Evolutionary conservation across 805 yeast species (phyloP).

Genomic region (Candida sakaeoensis): DNA sequence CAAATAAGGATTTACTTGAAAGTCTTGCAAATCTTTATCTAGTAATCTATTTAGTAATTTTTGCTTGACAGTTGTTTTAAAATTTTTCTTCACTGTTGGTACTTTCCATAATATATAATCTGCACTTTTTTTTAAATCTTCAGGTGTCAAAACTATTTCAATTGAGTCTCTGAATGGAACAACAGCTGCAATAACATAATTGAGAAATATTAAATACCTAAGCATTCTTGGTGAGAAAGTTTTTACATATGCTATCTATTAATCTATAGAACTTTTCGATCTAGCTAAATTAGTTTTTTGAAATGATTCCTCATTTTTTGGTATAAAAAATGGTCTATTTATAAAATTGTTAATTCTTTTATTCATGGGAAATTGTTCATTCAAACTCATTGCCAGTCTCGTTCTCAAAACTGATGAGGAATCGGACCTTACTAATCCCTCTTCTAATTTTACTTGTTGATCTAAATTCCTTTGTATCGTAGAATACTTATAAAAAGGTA

Average conservation of each 20-base stretch:
- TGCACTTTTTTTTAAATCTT: constrained; percentile 16
- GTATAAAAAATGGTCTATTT: constrained; percentile 35
- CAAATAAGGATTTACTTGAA: constrained; percentile 5
- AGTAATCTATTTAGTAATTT: constrained; percentile 12
- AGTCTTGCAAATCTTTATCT: constrained; percentile 9
- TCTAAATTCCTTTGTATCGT: constrained; percentile 12
- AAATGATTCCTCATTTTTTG: constrained; percentile 23
- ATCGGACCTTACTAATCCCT: constrained; percentile 2
- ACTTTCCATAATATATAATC: constrained; percentile 14
- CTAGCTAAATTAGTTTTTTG: constrained; percentile 14
- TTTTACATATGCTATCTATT: not conserved
- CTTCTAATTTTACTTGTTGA: constrained; percentile 9
- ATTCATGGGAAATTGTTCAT: not conserved
- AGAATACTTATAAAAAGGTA: too few relatives aligned
- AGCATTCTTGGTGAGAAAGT: not conserved
- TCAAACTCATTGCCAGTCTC: constrained; percentile 24
- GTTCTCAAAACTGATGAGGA: constrained; percentile 29
- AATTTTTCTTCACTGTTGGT: constrained; percentile 15
- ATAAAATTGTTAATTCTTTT: constrained; percentile 21
- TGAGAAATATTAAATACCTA: not conserved
- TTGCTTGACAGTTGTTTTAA: constrained; percentile 13
- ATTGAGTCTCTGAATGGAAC: constrained; percentile 13
- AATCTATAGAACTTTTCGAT: constrained; percentile 9
- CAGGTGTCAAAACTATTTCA: constrained; percentile 15
- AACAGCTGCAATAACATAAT: constrained; percentile 1